Base-by-base conservation (phyloP, 2,329 filamentous ascomycete genomes). In the Neodidymelliopsis sp. region DNA sequence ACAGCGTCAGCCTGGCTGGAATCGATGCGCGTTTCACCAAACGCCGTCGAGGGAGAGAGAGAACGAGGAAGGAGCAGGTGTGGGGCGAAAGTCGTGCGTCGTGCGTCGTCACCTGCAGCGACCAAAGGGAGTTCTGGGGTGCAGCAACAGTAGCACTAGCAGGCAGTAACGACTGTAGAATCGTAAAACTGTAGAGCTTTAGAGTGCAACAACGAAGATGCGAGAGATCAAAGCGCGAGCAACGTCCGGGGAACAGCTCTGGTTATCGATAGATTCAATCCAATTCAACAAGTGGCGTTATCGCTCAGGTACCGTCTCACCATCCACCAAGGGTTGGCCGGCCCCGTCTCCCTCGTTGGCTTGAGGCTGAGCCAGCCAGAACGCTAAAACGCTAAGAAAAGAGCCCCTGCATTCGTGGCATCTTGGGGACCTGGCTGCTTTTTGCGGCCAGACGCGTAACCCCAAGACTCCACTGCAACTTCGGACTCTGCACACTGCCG, bases 11-110 rank as follows among this genome's bases (percentile, higher is more conserved):
- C 29, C 40, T 37, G n/a, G n/a, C n/a, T 50, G 47, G 55, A 36
- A 55, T 42, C 52, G 43, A 20, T 55, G 34, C 35, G 39, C 39
- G 48, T 44, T 48, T 52, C 48, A 44, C 43, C 42, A 40, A 34
- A 52, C 47, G 48, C 41, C 28, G 28, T 28, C 40, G 25, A 35
- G 34, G 28, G 41, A 43, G 20, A 23, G 38, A 38, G 27, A 25
- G 16, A 39, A 30, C 30, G 28, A 40, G 30, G 44, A 35, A 44
- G 39, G 38, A 42, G 42, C 28, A 20, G 19, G 13, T 46, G 43
- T 47, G 43, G 37, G 43, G 49, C 35, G 13, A 19, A 29, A 25
- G 18, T 34, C 19, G 30, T n/a, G 30, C 30, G 30, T 5, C 11
- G 18, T 23, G 39, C 30, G 35, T 37, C 22, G 45, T 44, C 47